Evolutionary conservation across 2,329 filamentous ascomycete species (phyloP), one percentile per base, ranked within the genome.

Genomic region (Macroventuria anomochaeta): DNA sequence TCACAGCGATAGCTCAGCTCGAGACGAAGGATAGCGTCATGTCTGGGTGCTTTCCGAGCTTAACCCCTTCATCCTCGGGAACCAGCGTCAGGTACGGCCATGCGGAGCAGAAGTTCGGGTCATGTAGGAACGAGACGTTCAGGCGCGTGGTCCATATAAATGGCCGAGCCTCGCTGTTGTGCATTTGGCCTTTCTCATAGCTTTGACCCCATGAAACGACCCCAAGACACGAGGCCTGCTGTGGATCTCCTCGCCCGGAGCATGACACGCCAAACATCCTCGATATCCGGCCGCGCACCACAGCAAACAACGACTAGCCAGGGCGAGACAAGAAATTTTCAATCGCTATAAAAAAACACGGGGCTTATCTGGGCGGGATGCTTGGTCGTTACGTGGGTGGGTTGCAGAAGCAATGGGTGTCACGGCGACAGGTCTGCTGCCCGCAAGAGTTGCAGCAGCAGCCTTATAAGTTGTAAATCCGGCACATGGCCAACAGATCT

Each of bases 321-420:
- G 58, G 50, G 52, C 55, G 57, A 39, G 47, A 55, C 55, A 53
- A 58, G 31, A 59, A 61, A 63, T 64, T 66, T 70, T 66, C 57
- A 66, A 64, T 61, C 36, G 53, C 37, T 56, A 43, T 64, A 61
- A 56, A 59, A n/a, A 58, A 55, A 61, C 55, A 41, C 54, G 58
- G 59, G 61, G 58, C 66, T 68, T 69, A 68, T 68, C 67, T 57
- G 61, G 50, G 65, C 57, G 58, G 57, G 46, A 59, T 64, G 63
- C 46, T 56, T 54, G 46, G 60, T 50, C 37, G 54, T 59, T 46
- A 53, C 65, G 66, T 58, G 58, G 56, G 50, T 41, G 48, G 38
- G 18, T 13, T 31, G 37, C 38, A 57, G 57, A 53, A 51, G 66
- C 59, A 63, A 60, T 51, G 47, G 34, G 46, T 41, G 61, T 55